Base-by-base conservation (phyloP, 176 grass and related monocot genomes). In the Guadua angustifolia region DNA sequence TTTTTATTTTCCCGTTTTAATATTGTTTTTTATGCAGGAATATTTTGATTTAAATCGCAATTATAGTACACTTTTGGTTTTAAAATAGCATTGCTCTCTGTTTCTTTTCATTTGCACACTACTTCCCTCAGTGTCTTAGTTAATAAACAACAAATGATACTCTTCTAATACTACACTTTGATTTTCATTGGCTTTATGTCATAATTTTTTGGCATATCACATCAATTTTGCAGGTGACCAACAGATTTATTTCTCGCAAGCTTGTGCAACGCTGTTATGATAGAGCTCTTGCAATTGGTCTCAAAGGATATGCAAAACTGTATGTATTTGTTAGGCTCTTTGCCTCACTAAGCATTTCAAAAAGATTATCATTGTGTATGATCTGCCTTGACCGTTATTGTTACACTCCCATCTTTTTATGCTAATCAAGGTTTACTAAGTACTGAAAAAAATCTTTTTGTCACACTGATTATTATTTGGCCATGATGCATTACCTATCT, bases 261-360 rank as follows among this genome's bases (percentile, higher is more conserved):
- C 87, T 98, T 58, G 89, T 89, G 47, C 95, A 98, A 80, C 85
- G 89, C 44, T 86, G 80, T 6, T 98, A 98, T 42, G 91, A 88
- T 75, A 98, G 80, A 89, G 95, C 93, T 88, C 91, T 95, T 81
- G 82, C 93, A 87, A 87, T 92, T 81, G 95, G 95, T 77, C 95
- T 98, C 32, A 93, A 98, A 76, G 95, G 95, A 92, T 98, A 95
- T 83, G 95, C 95, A 77, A 84, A 90, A 86, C 86, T 93, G 95
- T 98, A 98, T 87, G 90, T 84, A 78, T 80, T 58, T 76, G 46
- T 15, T 49, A 15, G 46, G 46, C 22, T 56, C 6, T 69, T 73
- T 66, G 29, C n/a, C 12, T 18, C 5, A 17, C 13, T 22, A 50
- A 32, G 60, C 11, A 49, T 87, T 72, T 76, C 52, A 77, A 17